Percentiles rank a stretch among this genome's conserved stretches.
Evolutionary conservation across 2,329 filamentous ascomycete species (phyloP).

Genomic region (Cladophialophora chaetospira): DNA sequence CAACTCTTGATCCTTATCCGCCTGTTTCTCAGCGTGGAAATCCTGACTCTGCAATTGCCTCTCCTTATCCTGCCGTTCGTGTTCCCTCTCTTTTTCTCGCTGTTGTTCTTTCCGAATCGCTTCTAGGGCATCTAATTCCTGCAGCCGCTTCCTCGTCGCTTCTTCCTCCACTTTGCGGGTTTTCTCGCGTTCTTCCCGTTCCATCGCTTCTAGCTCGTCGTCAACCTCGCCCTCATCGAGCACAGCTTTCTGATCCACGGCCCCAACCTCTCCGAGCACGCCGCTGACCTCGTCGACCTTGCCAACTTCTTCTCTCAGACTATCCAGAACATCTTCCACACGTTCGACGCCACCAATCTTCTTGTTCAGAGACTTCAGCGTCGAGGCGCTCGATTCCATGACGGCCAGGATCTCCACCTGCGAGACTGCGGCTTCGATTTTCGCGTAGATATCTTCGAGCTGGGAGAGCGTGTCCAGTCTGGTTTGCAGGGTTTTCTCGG

Average conservation of each 20-base stretch:
- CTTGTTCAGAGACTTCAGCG: slow-evolving; percentile 71
- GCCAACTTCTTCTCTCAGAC: slow-evolving; percentile 75
- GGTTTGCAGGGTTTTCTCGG: slow-evolving; percentile 71
- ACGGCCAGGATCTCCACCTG: slow-evolving; percentile 81
- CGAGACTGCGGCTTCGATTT: slow-evolving; percentile 81
- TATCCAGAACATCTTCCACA: slow-evolving; percentile 75
- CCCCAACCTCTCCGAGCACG: slow-evolving; percentile 66
- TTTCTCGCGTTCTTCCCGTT: slow-evolving; percentile 59
- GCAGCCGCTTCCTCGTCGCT: slow-evolving; percentile 39
- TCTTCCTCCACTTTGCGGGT: slow-evolving; percentile 54
- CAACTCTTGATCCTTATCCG: slow-evolving; percentile 1
- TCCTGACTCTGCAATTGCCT: too few species aligned
- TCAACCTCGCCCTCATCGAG: slow-evolving; percentile 85
- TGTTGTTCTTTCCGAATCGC: slow-evolving; percentile 1
- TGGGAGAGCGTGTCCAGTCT: slow-evolving; percentile 74
- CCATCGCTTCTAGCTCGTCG: slow-evolving; percentile 78
- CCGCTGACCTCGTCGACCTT: slow-evolving; percentile 79
- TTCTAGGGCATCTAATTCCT: slow-evolving; percentile 32
- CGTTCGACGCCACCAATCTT: slow-evolving; percentile 74
- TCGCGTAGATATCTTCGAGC: slow-evolving; percentile 78
- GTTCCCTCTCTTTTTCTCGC: neutral
- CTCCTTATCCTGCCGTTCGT: neutral
- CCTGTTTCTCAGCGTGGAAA: neutral
- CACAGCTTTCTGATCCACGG: slow-evolving; percentile 43
- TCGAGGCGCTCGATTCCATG: slow-evolving; percentile 75